Base-by-base conservation (phyloP, 805 yeast species). In the Candida qinlingensis region DNA sequence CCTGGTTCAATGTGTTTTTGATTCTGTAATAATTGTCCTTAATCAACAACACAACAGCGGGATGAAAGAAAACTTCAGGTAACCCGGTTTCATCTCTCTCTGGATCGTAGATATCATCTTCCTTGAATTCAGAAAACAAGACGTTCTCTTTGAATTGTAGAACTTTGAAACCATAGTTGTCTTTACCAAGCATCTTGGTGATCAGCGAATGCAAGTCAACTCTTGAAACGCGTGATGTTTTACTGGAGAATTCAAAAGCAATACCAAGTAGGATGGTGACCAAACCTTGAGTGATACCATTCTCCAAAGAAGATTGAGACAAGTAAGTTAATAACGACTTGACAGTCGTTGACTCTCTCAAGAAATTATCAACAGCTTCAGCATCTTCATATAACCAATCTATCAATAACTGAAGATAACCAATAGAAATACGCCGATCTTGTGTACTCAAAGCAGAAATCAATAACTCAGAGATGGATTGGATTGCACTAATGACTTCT, bases 381-480 rank as follows among this genome's bases (percentile, higher is more conserved):
- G 77, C 73, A 61, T 89, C 89, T 55, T 87, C 96, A 68, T 75
- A 91, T 33, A 88, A 62, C 91, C 96, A 87, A 8, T 74, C 72
- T 0, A 83, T 76, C 38, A 94, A 70, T 9, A 92, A 71, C 80
- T 85, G 83, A 33, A 87, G 64, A 54, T 89, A 91, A 0, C 94
- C 87, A 38, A 88, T 75, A 0, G 95, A 74, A 7, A 87, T 80
- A 51, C 97, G 75, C 2, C 88, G 83, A 61, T 92, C 96, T 37
- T 66, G 67, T 35, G 74, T 69, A 11, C 79, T 76, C 31, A 91
- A 66, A 1, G 85, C 73, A 0, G 90, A 76, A 1, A 87, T 73
- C 31, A 91, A 67, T 27, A 89, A 75, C 41, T 91, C 95, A 0
- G 91, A 73, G 37, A 89, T 70, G 0, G 96, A 87, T 59, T 86